Evolutionary conservation across 2,329 filamentous ascomycete species (phyloP).

Genomic region (Epicoccum nigrum): DNA sequence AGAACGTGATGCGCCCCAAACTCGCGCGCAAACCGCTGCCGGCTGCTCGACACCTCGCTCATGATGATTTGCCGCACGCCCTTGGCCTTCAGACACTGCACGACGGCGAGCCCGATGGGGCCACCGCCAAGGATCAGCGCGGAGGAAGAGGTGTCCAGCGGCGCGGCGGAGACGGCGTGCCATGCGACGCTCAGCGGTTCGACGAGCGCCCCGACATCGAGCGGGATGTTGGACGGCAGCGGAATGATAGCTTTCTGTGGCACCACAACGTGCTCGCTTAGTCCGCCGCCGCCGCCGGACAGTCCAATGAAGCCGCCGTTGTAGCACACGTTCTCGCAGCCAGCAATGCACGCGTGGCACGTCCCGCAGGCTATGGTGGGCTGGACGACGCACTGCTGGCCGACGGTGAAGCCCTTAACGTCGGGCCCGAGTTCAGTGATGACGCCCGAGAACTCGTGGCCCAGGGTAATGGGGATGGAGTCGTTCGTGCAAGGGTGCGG

Average conservation of each 20-base stretch:
- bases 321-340: conserved; percentile 64
- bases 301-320: conserved; percentile 61
- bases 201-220: conserved; percentile 64
- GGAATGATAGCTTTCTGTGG: conserved; percentile 56
- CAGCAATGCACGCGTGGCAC: conserved; percentile 61
- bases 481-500: conserved; percentile 66
- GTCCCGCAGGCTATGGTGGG: conserved; percentile 64
- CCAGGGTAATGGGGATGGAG: conserved; percentile 64
- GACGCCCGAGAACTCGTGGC: conserved; percentile 69
- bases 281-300: conserved; percentile 59
- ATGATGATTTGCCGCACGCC: conserved; percentile 63
- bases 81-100: conserved; percentile 63
- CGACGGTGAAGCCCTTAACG: conserved; percentile 56
- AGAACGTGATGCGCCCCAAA: conserved; percentile 64
- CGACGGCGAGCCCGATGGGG: conserved; percentile 66
- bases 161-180: conserved; percentile 63
- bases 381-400: conserved; percentile 64
- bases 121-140: conserved; percentile 66
- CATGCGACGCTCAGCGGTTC: conserved; percentile 69
- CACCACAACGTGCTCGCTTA: conserved; percentile 62
- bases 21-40: conserved; percentile 58
- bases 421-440: conserved; percentile 63
- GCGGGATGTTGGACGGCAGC: conserved; percentile 58
- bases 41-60: conserved; percentile 59
- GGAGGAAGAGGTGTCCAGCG: conserved; percentile 54